Evolutionary conservation across 371 early-diverging fungal species (phyloP).

Genomic region (Rhizopus stolonifer): DNA sequence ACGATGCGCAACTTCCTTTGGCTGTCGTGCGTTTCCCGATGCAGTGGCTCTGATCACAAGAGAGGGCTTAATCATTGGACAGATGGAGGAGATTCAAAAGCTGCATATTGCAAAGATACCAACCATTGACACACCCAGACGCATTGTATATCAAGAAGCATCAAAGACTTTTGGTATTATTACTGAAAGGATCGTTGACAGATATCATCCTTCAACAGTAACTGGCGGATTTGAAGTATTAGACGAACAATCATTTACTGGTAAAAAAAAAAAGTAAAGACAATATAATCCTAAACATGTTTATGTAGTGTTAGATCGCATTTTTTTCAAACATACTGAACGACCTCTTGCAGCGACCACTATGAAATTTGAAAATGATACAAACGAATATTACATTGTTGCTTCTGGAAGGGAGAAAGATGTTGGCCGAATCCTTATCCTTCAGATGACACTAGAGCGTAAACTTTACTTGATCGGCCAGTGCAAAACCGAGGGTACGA

Average conservation of each 20-base stretch:
- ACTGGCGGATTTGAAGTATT: conserved; percentile 62
- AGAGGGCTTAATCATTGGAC: conserved; percentile 71
- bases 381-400: conserved; percentile 49
- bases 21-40: conserved; percentile 57
- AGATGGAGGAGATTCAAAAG: conserved; percentile 85
- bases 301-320: conserved; percentile 42
- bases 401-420: conserved; percentile 61
- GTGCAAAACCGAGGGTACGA: conserved; percentile 49
- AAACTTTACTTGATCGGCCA: conserved; percentile 44
- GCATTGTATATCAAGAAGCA: conserved; percentile 68
- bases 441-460: conserved; percentile 45
- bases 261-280: conserved; percentile 29
- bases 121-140: conserved; percentile 70
- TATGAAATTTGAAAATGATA: conserved; percentile 42
- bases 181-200: conserved; percentile 40
- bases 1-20: conserved; percentile 69
- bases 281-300: background rate
- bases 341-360: conserved; percentile 35
- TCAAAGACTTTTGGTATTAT: conserved; percentile 64
- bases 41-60: conserved; percentile 72
- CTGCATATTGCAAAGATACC: conserved; percentile 81
- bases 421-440: conserved; percentile 61
- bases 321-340: conserved; percentile 50
- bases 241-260: conserved; percentile 73
- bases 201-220: conserved; percentile 22